Evolutionary conservation across 495 filamentous ascomycete genomes (phyloP).

Genomic region (Hypomontagnella submonticulosa): DNA sequence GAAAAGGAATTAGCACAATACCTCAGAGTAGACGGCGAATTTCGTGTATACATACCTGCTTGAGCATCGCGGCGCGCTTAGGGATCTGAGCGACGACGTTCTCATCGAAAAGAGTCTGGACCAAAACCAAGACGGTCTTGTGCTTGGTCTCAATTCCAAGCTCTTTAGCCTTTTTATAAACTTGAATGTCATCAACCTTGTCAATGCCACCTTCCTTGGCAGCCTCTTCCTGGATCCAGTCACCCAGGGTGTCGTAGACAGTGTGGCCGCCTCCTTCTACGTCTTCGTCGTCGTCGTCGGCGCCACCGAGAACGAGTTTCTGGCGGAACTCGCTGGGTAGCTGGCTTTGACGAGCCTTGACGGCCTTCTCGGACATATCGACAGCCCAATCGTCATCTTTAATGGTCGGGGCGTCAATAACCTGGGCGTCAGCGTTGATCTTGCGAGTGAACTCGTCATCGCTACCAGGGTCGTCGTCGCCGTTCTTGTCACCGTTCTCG

Average conservation of each 20-base stretch:
- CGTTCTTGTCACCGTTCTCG: slow-evolving; percentile 71
- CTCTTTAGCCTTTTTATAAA: slow-evolving; percentile 96
- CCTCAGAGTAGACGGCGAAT: background rate
- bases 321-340: slow-evolving; percentile 92
- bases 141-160: slow-evolving; percentile 95
- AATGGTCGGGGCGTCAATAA: slow-evolving; percentile 70
- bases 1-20: slow-evolving; percentile 49
- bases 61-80: slow-evolving; percentile 82
- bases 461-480: slow-evolving; percentile 69
- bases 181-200: slow-evolving; percentile 84
- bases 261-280: slow-evolving; percentile 79
- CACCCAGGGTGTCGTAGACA: slow-evolving; percentile 90
- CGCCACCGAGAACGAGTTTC: slow-evolving; percentile 81
- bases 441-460: slow-evolving; percentile 94
- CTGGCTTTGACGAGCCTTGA: slow-evolving; percentile 90
- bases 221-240: slow-evolving; percentile 86
- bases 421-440: slow-evolving; percentile 84
- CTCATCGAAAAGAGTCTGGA: slow-evolving; percentile 93
- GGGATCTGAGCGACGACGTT: slow-evolving; percentile 84
- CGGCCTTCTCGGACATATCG: slow-evolving; percentile 92
- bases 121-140: slow-evolving; percentile 89
- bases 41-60: slow-evolving; percentile 68
- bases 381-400: slow-evolving; percentile 94
- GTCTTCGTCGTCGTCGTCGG: slow-evolving; percentile 82
- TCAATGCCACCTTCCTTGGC: slow-evolving; percentile 74